Conservation (phyloP, 1,139 yeast genomes). For the Ogataea hybrid region DNA sequence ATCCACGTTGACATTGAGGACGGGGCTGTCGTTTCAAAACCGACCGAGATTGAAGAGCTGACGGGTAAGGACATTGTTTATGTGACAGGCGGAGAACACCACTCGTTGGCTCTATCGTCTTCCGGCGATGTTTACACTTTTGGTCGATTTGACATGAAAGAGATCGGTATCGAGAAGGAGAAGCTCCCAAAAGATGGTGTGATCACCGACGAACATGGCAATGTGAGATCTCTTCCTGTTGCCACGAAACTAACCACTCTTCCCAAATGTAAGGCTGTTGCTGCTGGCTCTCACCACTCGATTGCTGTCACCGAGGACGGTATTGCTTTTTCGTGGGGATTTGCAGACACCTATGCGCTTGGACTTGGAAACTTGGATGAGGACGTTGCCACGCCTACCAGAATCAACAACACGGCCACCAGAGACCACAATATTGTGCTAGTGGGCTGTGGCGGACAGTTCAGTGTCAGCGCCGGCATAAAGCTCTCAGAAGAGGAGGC, state of each 20-base stretch:
- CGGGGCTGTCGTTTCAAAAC: slow-evolving; percentile 76
- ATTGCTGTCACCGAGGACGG: slow-evolving; percentile 86
- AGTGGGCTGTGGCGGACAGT: slow-evolving; percentile 95
- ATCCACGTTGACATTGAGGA: slow-evolving; percentile 70
- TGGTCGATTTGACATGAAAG: slow-evolving; percentile 94
- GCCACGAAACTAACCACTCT: slow-evolving; percentile 67
- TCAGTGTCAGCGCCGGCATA: slow-evolving; percentile 81
- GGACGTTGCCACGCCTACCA: slow-evolving; percentile 81
- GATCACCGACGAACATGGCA: slow-evolving; percentile 75
- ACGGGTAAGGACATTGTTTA: slow-evolving; percentile 54
- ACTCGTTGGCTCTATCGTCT: slow-evolving; percentile 70
- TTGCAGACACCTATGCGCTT: slow-evolving; percentile 93
- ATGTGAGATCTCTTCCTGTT: slow-evolving; percentile 80
- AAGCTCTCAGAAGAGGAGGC: slow-evolving; percentile 60
- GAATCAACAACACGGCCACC: slow-evolving; percentile 91
- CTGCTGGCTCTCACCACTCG: slow-evolving; percentile 91
- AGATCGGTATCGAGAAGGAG: slow-evolving; percentile 74
- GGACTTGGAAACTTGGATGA: slow-evolving; percentile 94
- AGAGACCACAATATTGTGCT: slow-evolving; percentile 65
- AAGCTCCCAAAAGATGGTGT: slow-evolving; percentile 51
- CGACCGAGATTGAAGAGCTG: slow-evolving; percentile 65
- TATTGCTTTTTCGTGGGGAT: slow-evolving; percentile 92
- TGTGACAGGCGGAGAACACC: slow-evolving; percentile 94
- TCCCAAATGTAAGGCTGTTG: slow-evolving; percentile 61
- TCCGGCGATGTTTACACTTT: slow-evolving; percentile 76